Evolutionary conservation across 2,329 filamentous ascomycete species (phyloP).

Genomic region (Ilyonectria mors-panacis): DNA sequence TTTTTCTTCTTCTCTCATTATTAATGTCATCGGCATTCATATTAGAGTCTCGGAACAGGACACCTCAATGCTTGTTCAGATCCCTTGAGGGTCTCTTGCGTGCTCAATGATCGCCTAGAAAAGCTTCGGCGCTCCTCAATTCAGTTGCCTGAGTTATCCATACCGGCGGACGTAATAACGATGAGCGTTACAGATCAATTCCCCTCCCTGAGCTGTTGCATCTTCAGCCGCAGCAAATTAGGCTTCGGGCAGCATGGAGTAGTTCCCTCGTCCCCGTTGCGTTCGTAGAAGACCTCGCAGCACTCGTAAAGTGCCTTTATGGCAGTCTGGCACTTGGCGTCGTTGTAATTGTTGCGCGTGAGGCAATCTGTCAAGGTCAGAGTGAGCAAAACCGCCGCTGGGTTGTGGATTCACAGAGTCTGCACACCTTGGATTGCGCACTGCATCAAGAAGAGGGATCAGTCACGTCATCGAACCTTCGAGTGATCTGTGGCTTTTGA

Average conservation of each 20-base stretch:
- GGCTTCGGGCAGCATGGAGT: slow-evolving; percentile 90
- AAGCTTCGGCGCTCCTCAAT: slow-evolving; percentile 78
- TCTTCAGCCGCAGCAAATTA: slow-evolving; percentile 83
- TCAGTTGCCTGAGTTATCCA: slow-evolving; percentile 73
- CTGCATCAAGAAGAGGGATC: slow-evolving; percentile 58
- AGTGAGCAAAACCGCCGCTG: slow-evolving; percentile 19
- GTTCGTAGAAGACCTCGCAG: slow-evolving; percentile 89
- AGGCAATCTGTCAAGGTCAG: slow-evolving; percentile 77
- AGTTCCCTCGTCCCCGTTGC: slow-evolving; percentile 81
- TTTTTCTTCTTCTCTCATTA: slow-evolving; percentile 61
- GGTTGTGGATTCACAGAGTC: neutral
- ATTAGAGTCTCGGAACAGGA: slow-evolving; percentile 99
- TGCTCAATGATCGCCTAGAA: slow-evolving; percentile 99
- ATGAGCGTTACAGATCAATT: slow-evolving; percentile 63
- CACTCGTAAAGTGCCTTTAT: slow-evolving; percentile 94
- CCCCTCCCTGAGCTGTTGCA: slow-evolving; percentile 76
- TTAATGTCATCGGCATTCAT: slow-evolving; percentile 89
- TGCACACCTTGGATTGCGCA: slow-evolving; percentile 88
- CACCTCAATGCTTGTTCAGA: slow-evolving; percentile 92
- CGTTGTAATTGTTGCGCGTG: slow-evolving; percentile 86
- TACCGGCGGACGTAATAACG: slow-evolving; percentile 61
- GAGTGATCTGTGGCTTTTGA: neutral
- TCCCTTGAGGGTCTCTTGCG: slow-evolving; percentile 86
- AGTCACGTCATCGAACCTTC: slow-evolving; percentile 7
- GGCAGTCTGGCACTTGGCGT: slow-evolving; percentile 83